phyloP scores from a whole-genome alignment of 345 rosid species.

The Citrus medica region DNA sequence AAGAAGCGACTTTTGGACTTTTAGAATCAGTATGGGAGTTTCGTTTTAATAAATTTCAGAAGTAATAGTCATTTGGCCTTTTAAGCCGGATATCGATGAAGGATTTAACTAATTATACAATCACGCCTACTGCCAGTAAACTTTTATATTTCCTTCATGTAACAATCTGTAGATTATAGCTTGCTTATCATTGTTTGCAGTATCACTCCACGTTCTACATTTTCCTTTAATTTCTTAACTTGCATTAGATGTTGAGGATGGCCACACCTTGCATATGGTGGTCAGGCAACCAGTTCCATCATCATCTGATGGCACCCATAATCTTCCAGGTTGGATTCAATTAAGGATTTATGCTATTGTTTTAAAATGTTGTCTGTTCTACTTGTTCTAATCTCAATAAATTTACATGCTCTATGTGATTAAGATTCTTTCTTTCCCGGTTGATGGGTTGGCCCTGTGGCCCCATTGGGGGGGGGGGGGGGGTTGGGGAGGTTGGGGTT shows the following conservation, averaged over 20 bases:
- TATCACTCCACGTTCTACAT: background rate
- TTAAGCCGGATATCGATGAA: background rate
- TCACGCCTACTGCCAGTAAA: background rate
- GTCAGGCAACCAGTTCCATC: conserved; percentile 63
- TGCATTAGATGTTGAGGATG: conserved; percentile 73
- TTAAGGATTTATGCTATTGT: background rate
- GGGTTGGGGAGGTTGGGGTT: too few species aligned
- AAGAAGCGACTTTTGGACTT: background rate
- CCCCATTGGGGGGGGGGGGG: too few species aligned
- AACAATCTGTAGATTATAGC: background rate
- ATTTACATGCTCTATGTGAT: background rate
- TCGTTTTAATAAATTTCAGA: background rate
- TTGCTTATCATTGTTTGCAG: background rate
- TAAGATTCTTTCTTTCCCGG: background rate
- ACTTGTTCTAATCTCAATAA: background rate
- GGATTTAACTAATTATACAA: background rate
- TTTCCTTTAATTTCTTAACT: conserved; percentile 24
- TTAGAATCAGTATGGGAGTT: background rate
- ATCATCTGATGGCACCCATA: conserved; percentile 41
- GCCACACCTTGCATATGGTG: conserved; percentile 81
- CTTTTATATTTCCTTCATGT: background rate
- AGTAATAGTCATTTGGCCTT: background rate
- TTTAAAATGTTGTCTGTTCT: background rate
- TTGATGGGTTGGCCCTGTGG: background rate
- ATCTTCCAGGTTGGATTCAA: conserved; percentile 46